phyloP scores from a whole-genome alignment of 805 yeast genomes.

The Candida ulmi region DNA sequence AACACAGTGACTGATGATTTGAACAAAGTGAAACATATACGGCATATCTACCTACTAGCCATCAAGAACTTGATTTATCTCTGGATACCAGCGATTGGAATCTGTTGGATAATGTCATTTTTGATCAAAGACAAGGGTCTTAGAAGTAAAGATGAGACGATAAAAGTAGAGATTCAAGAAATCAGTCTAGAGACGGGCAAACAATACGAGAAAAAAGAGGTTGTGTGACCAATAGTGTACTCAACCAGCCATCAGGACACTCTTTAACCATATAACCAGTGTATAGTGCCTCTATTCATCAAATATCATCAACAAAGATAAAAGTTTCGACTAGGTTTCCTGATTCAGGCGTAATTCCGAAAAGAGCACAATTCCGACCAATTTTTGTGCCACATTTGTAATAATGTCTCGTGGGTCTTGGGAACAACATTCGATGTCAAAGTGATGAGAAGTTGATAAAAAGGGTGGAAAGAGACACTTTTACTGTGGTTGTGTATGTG shows the following conservation, averaged over 20 bases:
- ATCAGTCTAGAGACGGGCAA: not conserved
- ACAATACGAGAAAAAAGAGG: not conserved
- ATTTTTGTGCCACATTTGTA: no score
- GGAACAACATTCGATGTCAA: no score
- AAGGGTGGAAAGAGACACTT: not conserved
- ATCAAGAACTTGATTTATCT: conserved; percentile 3
- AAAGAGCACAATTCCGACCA: no score
- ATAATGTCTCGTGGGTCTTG: no score
- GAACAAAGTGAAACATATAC: not conserved
- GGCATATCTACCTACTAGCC: conserved; percentile 1
- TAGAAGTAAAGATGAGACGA: conserved; percentile 2
- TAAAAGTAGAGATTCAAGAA: not conserved
- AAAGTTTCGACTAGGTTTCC: no score
- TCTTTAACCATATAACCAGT: no score
- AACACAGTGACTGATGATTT: not conserved
- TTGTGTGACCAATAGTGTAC: no score
- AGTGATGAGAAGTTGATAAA: not conserved
- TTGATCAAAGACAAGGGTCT: conserved; percentile 5
- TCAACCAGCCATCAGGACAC: no score
- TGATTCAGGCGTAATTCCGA: no score
- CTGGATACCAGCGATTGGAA: conserved; percentile 4
- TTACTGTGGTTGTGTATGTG: no score
- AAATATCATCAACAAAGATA: no score
- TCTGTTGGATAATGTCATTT: conserved; percentile 4
- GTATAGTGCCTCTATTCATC: no score